Conservation (phyloP, 257 asterid species). For the Solanum bulbocastanum region DNA sequence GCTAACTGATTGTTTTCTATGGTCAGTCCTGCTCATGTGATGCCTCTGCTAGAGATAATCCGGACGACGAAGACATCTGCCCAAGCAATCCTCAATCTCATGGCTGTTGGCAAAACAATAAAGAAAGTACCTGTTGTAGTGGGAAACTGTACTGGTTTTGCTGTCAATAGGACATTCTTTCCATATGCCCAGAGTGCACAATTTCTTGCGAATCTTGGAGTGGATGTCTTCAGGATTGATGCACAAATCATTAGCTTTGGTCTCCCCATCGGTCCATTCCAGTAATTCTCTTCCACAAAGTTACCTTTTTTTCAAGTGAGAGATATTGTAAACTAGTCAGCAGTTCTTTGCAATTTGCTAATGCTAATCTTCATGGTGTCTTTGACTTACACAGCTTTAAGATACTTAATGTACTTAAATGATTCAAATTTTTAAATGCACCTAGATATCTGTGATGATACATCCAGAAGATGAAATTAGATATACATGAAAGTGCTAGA, state of each 20-base stretch:
- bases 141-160: slow-evolving; percentile 97
- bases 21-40: slow-evolving; percentile 93
- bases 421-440: background rate
- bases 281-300: slow-evolving; percentile 45
- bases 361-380: background rate
- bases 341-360: background rate
- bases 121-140: slow-evolving; percentile 96
- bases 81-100: slow-evolving; percentile 83
- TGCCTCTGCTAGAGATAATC: slow-evolving; percentile 93
- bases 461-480: background rate
- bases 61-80: slow-evolving; percentile 88
- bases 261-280: slow-evolving; percentile 97
- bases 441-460: background rate
- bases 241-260: slow-evolving; percentile 70
- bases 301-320: background rate
- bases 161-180: slow-evolving; percentile 91
- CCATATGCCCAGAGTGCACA: slow-evolving; percentile 85
- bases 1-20: slow-evolving; percentile 18
- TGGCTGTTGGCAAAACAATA: slow-evolving; percentile 81
- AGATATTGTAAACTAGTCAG: background rate
- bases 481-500: background rate
- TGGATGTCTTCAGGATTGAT: slow-evolving; percentile 89
- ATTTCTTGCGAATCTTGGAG: slow-evolving; percentile 71
- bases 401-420: background rate
- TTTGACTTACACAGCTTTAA: background rate